Percentiles rank a stretch among this genome's conserved stretches.
Conservation (phyloP, 2,329 filamentous ascomycete species). For the Metarhizium humberi region DNA sequence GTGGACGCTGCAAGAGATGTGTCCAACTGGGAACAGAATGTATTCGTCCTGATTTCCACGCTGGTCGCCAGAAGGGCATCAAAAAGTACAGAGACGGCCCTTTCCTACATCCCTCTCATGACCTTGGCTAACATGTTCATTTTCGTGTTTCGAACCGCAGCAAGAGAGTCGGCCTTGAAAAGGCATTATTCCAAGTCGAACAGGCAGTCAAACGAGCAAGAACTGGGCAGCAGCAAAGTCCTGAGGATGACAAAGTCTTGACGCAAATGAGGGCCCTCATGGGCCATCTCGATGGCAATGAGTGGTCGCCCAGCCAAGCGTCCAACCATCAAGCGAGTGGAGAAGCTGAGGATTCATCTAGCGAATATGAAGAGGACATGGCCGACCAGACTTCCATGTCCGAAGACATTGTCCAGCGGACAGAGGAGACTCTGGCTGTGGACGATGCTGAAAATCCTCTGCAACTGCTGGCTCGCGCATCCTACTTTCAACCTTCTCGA, state of each 20-base stretch:
- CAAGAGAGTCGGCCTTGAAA: conserved; percentile 65
- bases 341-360: conserved; percentile 21
- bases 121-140: too few relatives aligned
- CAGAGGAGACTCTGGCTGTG: conserved; percentile 46
- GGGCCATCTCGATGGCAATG: conserved; percentile 15
- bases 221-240: conserved; percentile 28
- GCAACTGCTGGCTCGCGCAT: conserved; percentile 63
- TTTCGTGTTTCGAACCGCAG: conserved; percentile 26
- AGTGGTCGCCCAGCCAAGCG: conserved; percentile 7
- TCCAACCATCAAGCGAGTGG: conserved; percentile 15
- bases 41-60: conserved; percentile 61
- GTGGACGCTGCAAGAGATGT: conserved; percentile 51
- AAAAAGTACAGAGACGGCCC: conserved; percentile 47
- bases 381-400: conserved; percentile 17
- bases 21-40: conserved; percentile 50
- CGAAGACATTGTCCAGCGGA: conserved; percentile 16
- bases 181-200: conserved; percentile 65
- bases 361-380: conserved; percentile 21
- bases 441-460: conserved; percentile 70
- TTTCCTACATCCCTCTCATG: too few relatives aligned
- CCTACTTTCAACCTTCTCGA: conserved; percentile 52
- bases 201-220: conserved; percentile 53
- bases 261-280: conserved; percentile 32
- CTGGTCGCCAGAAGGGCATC: conserved; percentile 65
- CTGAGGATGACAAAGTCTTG: conserved; percentile 36